A percentile compares a stretch with the other conserved stretches of the same genome.
Conservation (phyloP, 1,139 yeast species). For the Kodamaea alishanica region DNA sequence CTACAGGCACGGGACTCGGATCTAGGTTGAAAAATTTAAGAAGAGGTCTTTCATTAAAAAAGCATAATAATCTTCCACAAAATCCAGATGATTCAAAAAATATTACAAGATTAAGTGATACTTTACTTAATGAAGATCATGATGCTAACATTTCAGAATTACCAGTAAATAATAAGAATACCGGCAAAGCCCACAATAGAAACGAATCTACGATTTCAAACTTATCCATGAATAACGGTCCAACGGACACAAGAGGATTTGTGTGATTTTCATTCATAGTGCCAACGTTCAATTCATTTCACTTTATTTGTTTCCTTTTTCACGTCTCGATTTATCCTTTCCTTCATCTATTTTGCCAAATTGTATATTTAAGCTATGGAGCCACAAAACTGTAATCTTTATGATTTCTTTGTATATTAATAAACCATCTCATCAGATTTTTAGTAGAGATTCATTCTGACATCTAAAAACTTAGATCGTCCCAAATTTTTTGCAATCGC, state of each 20-base stretch:
- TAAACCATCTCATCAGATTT: not conserved
- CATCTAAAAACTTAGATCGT: conserved; percentile 1
- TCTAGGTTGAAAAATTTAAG: conserved; percentile 18
- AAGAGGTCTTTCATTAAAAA: conserved; percentile 23
- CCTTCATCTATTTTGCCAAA: not conserved
- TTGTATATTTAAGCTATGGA: not conserved
- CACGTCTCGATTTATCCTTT: not conserved
- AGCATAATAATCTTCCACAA: conserved; percentile 9
- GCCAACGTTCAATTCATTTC: conserved; percentile 2
- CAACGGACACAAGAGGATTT: conserved; percentile 31
- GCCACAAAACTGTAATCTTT: too few relatives aligned
- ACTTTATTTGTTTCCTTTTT: not conserved
- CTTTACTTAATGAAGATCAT: conserved; percentile 19
- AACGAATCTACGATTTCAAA: conserved; percentile 26
- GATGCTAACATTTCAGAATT: conserved; percentile 17
- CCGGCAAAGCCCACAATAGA: conserved; percentile 22
- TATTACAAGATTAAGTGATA: conserved; percentile 35
- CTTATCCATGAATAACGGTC: conserved; percentile 25
- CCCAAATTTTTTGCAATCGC: conserved; percentile 9
- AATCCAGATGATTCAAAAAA: conserved; percentile 11
- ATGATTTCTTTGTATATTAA: conserved; percentile 1
- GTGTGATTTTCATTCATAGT: conserved; percentile 16
- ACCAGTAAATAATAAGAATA: conserved; percentile 8
- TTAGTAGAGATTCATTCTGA: not conserved
- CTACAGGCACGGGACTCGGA: conserved; percentile 9